Conservation (phyloP, 306 rosid genomes). For the Argentina anserina region DNA sequence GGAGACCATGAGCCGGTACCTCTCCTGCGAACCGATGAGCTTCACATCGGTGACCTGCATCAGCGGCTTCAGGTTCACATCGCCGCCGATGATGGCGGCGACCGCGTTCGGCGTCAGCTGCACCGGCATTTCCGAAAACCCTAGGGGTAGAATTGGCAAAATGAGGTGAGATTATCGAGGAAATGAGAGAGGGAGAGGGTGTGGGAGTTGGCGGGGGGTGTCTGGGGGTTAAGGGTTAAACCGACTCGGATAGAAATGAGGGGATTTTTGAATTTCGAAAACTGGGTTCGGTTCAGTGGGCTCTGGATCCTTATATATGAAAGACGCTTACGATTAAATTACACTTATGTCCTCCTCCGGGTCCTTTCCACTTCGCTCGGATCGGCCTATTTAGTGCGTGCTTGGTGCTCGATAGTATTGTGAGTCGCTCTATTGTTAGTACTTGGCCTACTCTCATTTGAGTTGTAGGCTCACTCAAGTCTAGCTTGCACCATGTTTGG, state of each 20-base stretch:
- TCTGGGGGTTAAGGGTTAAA: not conserved
- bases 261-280: conserved; percentile 14
- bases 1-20: conserved; percentile 71
- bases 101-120: conserved; percentile 82
- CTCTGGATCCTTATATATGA: not conserved
- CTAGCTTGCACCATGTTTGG: too few species aligned
- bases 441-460: too few species aligned
- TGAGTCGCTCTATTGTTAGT: too few species aligned
- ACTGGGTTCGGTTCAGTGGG: not conserved
- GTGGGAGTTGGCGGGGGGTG: conserved; percentile 12
- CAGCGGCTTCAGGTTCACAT: conserved; percentile 70
- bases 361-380: not conserved
- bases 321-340: not conserved
- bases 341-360: not conserved
- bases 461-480: too few species aligned
- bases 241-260: not conserved
- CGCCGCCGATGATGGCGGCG: conserved; percentile 57
- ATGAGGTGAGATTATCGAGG: too few species aligned
- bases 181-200: conserved; percentile 6
- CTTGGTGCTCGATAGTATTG: too few species aligned
- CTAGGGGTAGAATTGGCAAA: conserved; percentile 11
- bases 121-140: conserved; percentile 55
- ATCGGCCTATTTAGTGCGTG: too few species aligned
- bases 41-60: conserved; percentile 70
- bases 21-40: conserved; percentile 54